Base-by-base conservation (phyloP, 106 monocot genomes). In the Dactylorhiza incarnata region DNA sequence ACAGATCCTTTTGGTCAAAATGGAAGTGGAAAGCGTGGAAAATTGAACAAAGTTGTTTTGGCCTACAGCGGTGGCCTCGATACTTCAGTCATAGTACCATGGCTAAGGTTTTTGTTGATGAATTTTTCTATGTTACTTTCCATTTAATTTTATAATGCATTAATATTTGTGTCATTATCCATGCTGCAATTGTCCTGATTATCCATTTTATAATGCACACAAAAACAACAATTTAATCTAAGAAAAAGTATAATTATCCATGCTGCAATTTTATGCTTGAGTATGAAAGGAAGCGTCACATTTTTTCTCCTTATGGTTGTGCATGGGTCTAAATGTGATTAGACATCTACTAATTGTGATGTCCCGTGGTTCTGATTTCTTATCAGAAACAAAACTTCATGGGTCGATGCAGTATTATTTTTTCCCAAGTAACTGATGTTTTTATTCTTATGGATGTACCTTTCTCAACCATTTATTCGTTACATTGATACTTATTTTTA, bases 51-150 rank as follows among this genome's bases (percentile, higher is more conserved):
- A 88, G 94, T 99, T 10, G 93, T 99, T 58, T 78, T 99, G 75
- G 97, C 97, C 45, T 99, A 99, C 48, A 99, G 94, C 78, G 97
- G 97, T 86, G 97, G 97, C 44, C 82, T 99, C 75, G 97, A 94
- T 76, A 99, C 97, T 54, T 99, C 94, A 68, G 97, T 99, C 5
- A 99, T 99, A 75, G 94, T 99, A 54, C 89, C 93, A 80, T 99
- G 94, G 97, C 81, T 99, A 61, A 91, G 81, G 97, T 99, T 76
- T 85, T 48, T 20, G 4, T 75, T 65, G 13, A 48, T 68, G 10
- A 65, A 29, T 7, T 6, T 26, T 65, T 26, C 25, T 65, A 29
- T 65, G 10, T 65, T 65, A 5, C 26, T 9, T 29, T 9, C 65
- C 26, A 13, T 26, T 65, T 65, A 29, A 25, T 65, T 65, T 25